Conservation (phyloP, 2,329 filamentous ascomycete genomes). For the Sporothrix euskadiensis region DNA sequence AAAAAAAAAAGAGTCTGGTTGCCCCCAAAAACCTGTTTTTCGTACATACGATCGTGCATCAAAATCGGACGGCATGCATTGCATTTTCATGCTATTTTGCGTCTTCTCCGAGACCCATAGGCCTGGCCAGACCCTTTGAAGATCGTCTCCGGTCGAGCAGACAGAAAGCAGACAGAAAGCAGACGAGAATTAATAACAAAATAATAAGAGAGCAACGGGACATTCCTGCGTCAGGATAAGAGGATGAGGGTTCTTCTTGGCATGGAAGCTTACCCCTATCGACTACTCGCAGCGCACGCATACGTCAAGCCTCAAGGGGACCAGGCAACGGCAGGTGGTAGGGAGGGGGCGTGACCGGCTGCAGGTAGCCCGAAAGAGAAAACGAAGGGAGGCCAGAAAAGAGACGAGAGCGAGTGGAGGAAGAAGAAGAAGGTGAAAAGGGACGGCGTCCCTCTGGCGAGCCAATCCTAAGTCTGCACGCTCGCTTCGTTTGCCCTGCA, state of each 20-base stretch:
- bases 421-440: neutral
- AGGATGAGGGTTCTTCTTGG: neutral
- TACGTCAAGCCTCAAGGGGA: neutral
- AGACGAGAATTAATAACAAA: neutral
- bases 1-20: neutral
- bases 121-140: conserved; percentile 23
- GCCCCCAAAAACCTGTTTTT: conserved; percentile 27
- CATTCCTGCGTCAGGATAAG: neutral
- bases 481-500: neutral
- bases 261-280: neutral
- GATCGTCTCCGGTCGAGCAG: neutral
- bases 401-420: neutral
- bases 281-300: neutral
- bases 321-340: neutral
- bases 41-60: conserved; percentile 23
- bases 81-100: neutral
- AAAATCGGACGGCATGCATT: neutral
- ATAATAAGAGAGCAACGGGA: neutral
- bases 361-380: neutral
- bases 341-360: neutral
- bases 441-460: neutral
- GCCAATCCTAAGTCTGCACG: neutral
- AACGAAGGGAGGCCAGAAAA: neutral
- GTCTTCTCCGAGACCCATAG: neutral
- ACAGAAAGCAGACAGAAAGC: too few relatives aligned